Evolutionary conservation across 2,329 filamentous ascomycete genomes (phyloP), one percentile per base, ranked within the genome.

Genomic region (Fusarium multiceps): DNA sequence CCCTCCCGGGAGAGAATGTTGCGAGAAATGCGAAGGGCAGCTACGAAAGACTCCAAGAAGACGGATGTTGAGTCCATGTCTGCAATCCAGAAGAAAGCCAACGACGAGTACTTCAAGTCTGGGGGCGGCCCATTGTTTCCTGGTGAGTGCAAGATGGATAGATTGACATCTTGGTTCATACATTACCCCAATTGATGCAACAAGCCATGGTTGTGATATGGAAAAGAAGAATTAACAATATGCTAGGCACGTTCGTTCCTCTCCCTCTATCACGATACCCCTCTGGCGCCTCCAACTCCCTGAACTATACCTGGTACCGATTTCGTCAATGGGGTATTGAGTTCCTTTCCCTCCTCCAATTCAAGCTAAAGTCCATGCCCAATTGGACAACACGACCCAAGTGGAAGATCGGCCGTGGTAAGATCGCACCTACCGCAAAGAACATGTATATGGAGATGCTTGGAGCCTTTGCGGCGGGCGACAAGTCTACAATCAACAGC

Each of bases 381-480:
- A 74, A 69, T 59, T 77, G 82, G 69, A 77, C 82, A 55, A 78
- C 77, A 32, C 79, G 78, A 21, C 83, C 83, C 14, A 74, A 72
- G n/a, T 83, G 84, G 75, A 82, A 84, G 73, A 75, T 84, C 27
- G 71, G 78, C 27, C 81, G 81, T 16, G 70, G 78, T 23, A 75
- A 78, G 55, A 80, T 87, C 48, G 77, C 82, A 11, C 84, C 87
- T 3, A 83, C 84, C 2, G 90, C 89, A 32, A 84, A 87, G 72
- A 83, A 82, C 21, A 80, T 92, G 74, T 89, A 93, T 78, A 80
- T 81, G 55, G 80, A 86, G 69, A 87, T 92, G 83, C 88, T 89
- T 72, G 83, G 84, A 61, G 87, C 87, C 7, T 85, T 91, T 51
- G 90, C 90, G 9, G 78, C 79, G 4, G 88, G 87, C 62, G 87